Conservation (phyloP, 176 grass and related monocot genomes). For the Rhynchospora tenuis region DNA sequence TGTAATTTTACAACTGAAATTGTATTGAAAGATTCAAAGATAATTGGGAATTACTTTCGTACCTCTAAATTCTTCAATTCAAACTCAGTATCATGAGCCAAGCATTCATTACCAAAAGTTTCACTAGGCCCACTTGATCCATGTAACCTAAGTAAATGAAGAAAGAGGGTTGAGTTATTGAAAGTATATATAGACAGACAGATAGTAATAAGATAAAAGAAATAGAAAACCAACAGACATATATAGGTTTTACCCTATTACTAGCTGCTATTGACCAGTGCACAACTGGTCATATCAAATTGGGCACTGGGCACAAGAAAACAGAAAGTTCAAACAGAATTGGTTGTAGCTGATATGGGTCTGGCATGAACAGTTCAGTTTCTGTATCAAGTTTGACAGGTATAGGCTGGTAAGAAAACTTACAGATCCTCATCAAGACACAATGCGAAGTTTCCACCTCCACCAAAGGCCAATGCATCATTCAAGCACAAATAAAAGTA, state of each 20-base stretch:
- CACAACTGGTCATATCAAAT: not conserved
- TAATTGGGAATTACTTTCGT: not conserved
- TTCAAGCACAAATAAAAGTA: conserved; percentile 89
- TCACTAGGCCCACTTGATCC: conserved; percentile 79
- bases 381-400: not conserved
- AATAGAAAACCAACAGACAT: not conserved
- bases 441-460: conserved; percentile 70
- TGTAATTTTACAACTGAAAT: not conserved
- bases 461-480: conserved; percentile 81
- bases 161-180: not conserved
- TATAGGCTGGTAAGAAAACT: conserved; percentile 16
- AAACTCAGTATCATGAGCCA: conserved; percentile 74
- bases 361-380: not conserved
- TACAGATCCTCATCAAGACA: conserved; percentile 85
- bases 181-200: not conserved
- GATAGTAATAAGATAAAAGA: not conserved
- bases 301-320: not conserved
- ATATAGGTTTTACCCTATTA: not conserved
- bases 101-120: conserved; percentile 83
- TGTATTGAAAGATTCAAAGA: not conserved
- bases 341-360: not conserved
- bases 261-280: not conserved
- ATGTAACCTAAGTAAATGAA: conserved; percentile 49
- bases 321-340: conserved; percentile 1
- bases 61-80: conserved; percentile 73